These are phyloP conservation scores for Lithohypha guttulata DNA, from an alignment of 2,329 filamentous ascomycete species.

Conservation along the genomic window DNA sequence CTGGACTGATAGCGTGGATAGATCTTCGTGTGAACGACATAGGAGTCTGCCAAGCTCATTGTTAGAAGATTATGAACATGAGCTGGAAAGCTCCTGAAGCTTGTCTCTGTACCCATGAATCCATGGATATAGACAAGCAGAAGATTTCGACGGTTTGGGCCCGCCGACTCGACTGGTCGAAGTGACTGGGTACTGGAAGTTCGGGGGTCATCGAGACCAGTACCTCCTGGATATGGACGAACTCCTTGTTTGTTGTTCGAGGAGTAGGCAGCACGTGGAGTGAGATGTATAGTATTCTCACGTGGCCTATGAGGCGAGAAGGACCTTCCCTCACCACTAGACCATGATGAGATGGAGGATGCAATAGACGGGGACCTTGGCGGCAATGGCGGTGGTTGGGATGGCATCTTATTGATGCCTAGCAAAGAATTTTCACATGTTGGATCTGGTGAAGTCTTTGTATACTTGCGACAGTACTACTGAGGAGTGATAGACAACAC, in stretches of 20 bases:
- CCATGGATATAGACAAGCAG: constrained; percentile 80
- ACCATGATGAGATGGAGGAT: constrained; percentile 1
- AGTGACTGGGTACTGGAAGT: constrained; percentile 25
- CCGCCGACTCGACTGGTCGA: constrained; percentile 24
- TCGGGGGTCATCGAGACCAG: constrained; percentile 22
- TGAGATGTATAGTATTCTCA: constrained; percentile 8
- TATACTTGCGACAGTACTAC: not conserved
- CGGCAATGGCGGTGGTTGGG: constrained; percentile 9
- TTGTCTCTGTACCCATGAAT: constrained; percentile 79
- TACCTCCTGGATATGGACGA: constrained; percentile 4
- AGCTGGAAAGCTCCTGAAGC: constrained; percentile 76
- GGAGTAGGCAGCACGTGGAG: not conserved
- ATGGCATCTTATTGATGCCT: constrained; percentile 7
- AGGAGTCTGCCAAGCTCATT: constrained; percentile 55
- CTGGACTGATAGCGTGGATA: constrained; percentile 35
- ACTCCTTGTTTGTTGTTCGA: not conserved
- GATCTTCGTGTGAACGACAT: constrained; percentile 72
- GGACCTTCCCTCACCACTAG: not conserved
- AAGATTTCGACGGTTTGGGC: constrained; percentile 40
- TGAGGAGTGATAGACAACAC: no score
- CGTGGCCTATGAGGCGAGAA: not conserved
- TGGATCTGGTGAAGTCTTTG: not conserved
- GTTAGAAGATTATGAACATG: constrained; percentile 71
- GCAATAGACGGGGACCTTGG: constrained; percentile 6
- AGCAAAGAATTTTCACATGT: not conserved